Evolutionary conservation across 2,329 filamentous ascomycete genomes (phyloP).

Genomic region (Ceratocystiopsis brevicomis): DNA sequence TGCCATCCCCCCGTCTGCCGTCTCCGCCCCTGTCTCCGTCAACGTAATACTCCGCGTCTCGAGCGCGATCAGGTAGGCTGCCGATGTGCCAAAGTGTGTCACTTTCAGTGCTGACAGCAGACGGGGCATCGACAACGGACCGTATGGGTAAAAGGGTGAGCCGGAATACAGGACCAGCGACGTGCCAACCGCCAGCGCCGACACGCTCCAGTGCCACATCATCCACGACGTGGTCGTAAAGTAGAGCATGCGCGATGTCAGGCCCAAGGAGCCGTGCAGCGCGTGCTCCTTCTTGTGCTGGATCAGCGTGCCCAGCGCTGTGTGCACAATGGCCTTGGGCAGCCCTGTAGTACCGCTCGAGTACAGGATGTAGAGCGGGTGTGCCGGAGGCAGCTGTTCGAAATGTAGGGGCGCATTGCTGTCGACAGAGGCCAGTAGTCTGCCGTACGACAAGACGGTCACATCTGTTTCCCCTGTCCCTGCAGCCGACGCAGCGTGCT

Average conservation of each 20-base stretch:
- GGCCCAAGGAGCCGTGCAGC: slow-evolving; percentile 64
- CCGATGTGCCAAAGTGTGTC: slow-evolving; percentile 87
- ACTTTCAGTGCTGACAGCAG: slow-evolving; percentile 66
- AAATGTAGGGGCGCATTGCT: slow-evolving; percentile 38
- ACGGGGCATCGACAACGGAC: slow-evolving; percentile 62
- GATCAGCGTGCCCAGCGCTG: slow-evolving; percentile 69
- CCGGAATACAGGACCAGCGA: slow-evolving; percentile 83
- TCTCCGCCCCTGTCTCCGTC: slow-evolving; percentile 13
- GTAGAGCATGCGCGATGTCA: slow-evolving; percentile 64
- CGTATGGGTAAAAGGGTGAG: slow-evolving; percentile 66
- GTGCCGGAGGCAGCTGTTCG: slow-evolving; percentile 60
- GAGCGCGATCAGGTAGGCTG: slow-evolving; percentile 79
- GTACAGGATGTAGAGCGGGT: slow-evolving; percentile 87
- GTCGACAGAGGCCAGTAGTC: slow-evolving; percentile 24
- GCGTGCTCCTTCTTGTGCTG: slow-evolving; percentile 96
- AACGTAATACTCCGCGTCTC: slow-evolving; percentile 54
- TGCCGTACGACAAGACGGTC: slow-evolving; percentile 19
- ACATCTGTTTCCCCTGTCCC: too few relatives aligned
- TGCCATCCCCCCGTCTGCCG: slow-evolving; percentile 17
- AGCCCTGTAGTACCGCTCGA: slow-evolving; percentile 73
- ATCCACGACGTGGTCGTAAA: slow-evolving; percentile 86
- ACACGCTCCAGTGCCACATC: slow-evolving; percentile 99
- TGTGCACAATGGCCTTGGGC: slow-evolving; percentile 91
- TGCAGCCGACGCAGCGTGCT: too few relatives aligned
- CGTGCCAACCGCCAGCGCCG: slow-evolving; percentile 62